Evolutionary conservation across 1,139 yeast genomes (phyloP).

Genomic region (Scheffersomyces stambukii): DNA sequence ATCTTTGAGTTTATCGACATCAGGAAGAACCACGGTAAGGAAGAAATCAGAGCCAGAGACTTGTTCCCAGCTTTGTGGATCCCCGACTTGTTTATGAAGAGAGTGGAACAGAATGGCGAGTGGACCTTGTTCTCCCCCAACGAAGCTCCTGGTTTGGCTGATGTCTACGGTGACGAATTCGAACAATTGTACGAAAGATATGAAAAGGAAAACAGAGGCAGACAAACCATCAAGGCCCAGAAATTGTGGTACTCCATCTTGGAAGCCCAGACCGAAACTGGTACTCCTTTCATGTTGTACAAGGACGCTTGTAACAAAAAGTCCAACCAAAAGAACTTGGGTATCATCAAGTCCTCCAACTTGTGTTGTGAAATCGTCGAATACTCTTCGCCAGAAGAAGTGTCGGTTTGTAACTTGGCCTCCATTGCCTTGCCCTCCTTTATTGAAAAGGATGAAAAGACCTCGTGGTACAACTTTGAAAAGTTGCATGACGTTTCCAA

Average conservation of each 20-base stretch:
- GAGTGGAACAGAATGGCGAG: conserved; percentile 71
- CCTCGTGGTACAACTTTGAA: conserved; percentile 48
- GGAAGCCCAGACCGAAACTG: conserved; percentile 90
- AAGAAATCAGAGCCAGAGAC: conserved; percentile 86
- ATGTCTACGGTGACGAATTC: conserved; percentile 79
- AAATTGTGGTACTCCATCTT: conserved; percentile 83
- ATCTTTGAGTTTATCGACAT: conserved; percentile 78
- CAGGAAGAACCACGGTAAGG: conserved; percentile 88
- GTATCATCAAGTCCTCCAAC: conserved; percentile 82
- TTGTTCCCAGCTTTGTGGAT: conserved; percentile 90
- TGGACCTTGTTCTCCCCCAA: conserved; percentile 89
- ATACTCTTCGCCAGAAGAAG: conserved; percentile 82
- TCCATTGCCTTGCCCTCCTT: conserved; percentile 81
- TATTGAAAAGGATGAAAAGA: conserved; percentile 37
- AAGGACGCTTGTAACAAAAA: conserved; percentile 84
- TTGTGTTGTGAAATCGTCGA: conserved; percentile 90
- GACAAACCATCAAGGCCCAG: conserved; percentile 74
- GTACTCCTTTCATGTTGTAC: conserved; percentile 88
- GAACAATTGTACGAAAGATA: conserved; percentile 65
- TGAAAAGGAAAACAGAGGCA: conserved; percentile 69
- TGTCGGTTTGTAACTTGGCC: conserved; percentile 88
- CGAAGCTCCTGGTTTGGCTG: conserved; percentile 81
- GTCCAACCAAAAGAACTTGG: conserved; percentile 82
- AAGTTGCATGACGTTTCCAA: conserved; percentile 52
- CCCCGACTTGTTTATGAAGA: conserved; percentile 84